phyloP scores from a whole-genome alignment of 1,139 yeast species.

The Maudiozyma humilis region DNA sequence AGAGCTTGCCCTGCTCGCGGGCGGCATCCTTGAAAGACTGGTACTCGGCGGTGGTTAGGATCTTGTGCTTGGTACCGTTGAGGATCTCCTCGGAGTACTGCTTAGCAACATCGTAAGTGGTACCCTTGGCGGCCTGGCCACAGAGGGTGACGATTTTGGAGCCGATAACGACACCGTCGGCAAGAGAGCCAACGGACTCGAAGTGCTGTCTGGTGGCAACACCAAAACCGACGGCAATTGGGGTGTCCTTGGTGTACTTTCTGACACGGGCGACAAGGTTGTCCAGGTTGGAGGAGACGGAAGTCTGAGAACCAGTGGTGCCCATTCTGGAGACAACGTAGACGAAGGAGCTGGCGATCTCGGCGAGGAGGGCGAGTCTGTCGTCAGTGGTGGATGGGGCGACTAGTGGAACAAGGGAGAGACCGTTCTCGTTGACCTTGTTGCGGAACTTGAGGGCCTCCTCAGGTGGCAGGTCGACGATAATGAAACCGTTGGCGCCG shows the following conservation, averaged over 20 bases:
- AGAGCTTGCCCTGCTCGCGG: constrained; percentile 24
- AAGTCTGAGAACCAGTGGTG: constrained; percentile 76
- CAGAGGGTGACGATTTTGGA: constrained; percentile 69
- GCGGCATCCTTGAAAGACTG: constrained; percentile 22
- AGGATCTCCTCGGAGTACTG: constrained; percentile 62
- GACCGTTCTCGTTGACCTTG: constrained; percentile 55
- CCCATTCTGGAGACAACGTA: constrained; percentile 98
- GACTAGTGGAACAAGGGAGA: constrained; percentile 84
- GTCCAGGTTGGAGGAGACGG: constrained; percentile 57
- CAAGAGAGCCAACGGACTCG: constrained; percentile 62
- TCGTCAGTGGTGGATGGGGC: constrained; percentile 96
- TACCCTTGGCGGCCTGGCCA: constrained; percentile 54
- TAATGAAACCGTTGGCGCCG: constrained; percentile 91
- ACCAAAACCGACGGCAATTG: constrained; percentile 96
- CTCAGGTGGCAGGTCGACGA: constrained; percentile 96
- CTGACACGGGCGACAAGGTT: constrained; percentile 69
- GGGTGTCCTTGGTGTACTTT: constrained; percentile 62
- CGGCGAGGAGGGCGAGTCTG: constrained; percentile 66
- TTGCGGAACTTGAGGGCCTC: constrained; percentile 85
- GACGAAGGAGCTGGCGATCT: constrained; percentile 87
- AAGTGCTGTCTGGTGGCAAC: constrained; percentile 91
- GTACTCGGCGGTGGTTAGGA: constrained; percentile 27
- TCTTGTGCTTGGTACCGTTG: constrained; percentile 44
- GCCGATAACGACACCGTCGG: constrained; percentile 96
- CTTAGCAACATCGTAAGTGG: constrained; percentile 51